Evolutionary conservation across 176 grass and related monocot genomes (phyloP), one percentile per base, ranked within the genome.

Genomic region (Carex littledalei): DNA sequence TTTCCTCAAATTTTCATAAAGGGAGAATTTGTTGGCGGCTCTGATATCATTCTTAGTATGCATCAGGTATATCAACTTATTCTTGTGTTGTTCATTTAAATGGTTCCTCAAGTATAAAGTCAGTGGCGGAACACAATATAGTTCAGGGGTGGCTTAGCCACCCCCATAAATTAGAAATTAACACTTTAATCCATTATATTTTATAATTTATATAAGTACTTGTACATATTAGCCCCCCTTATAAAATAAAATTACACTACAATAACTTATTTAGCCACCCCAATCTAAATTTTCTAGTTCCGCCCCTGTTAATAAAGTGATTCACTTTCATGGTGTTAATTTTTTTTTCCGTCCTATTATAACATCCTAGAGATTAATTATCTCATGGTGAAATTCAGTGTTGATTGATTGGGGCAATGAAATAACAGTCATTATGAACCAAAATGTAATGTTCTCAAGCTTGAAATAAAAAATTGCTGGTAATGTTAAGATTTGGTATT

Each of bases 1-100:
- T 99, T 99, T 89, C 93, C 97, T 2, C 93, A 99, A 91, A 86
- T 99, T 88, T 96, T 96, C 89, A 96, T 99, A 57, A 96, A 99
- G 26, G 91, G 96, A 82, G 93, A 99, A 63, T 99, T 99, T 69
- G 81, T 99, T 43, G 97, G 97, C 3, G 97, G 97, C 32, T 95
- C 97, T 56, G 97, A 99, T 90, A 96, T 96, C 77, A 89, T 99
- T 84, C 87, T 99, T 59, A 89, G 58, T 81, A 96, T 96, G 97
- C 97, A 99, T 67, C 93, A 96, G 97, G 97, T 90, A 93, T 68
- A 22, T 31, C 9, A 39, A 63, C 39, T 59, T 26, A 77, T 16
- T 77, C 4, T 34, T 34, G 2, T 56, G 49, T 15, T 4, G 6
- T 35, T 57, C 13, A 32, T 56, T 35, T 75, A 53, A 6, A 78